Evolutionary conservation across 495 filamentous ascomycete species (phyloP).

Genomic region (Annulohypoxylon bovei): DNA sequence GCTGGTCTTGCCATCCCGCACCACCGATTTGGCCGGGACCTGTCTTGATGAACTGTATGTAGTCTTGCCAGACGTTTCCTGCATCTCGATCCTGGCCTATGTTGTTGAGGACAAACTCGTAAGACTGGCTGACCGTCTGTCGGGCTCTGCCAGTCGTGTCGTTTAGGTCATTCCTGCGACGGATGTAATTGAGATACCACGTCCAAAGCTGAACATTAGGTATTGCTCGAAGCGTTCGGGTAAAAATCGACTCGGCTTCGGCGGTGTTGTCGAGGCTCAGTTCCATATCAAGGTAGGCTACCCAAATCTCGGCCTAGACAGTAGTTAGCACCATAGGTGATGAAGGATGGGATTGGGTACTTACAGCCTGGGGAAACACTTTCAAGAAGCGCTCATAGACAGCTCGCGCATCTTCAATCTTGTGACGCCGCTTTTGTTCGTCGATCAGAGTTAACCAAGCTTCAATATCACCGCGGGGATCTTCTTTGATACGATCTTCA

Average conservation of each 20-base stretch:
- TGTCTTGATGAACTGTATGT: conserved; percentile 87
- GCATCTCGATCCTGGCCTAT: conserved; percentile 92
- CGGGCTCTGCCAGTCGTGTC: conserved; percentile 81
- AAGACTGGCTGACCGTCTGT: conserved; percentile 78
- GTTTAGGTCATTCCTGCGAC: conserved; percentile 86
- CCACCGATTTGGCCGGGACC: conserved; percentile 87
- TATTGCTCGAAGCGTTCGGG: conserved; percentile 72
- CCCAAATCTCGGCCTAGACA: conserved; percentile 86
- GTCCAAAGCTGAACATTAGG: conserved; percentile 89
- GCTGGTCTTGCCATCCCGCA: conserved; percentile 90
- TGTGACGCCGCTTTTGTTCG: conserved; percentile 83
- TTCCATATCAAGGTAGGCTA: conserved; percentile 86
- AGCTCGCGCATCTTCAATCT: conserved; percentile 80
- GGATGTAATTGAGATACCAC: conserved; percentile 93
- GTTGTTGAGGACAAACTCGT: conserved; percentile 88
- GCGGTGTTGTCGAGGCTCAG: conserved; percentile 79
- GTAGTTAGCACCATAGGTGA: conserved; percentile 39
- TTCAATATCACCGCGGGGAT: conserved; percentile 88
- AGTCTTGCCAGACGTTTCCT: conserved; percentile 92
- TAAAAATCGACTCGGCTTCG: conserved; percentile 83
- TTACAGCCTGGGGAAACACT: conserved; percentile 89
- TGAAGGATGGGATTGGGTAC: conserved; percentile 48
- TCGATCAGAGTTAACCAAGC: conserved; percentile 88
- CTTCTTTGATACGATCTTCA: conserved; percentile 89
- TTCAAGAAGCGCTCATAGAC: conserved; percentile 87